phyloP scores from a whole-genome alignment of 2,329 filamentous ascomycete species.

The Phaeosphaeriaceae sp. region DNA sequence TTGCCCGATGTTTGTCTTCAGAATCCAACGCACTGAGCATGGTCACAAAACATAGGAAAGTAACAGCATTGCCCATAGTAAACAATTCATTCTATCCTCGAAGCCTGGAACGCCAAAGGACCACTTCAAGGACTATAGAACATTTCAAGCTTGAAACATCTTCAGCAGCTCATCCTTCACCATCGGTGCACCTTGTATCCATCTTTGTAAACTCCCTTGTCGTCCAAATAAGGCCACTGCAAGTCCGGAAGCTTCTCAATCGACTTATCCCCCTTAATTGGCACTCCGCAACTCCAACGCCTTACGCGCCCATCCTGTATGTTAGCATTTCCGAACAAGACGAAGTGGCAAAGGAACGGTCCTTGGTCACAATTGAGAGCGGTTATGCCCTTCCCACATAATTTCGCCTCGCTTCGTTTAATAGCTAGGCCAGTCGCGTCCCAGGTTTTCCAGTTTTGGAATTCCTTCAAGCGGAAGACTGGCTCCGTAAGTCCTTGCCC shows the following conservation, averaged over 20 bases:
- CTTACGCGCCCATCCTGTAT: background rate
- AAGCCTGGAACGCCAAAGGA: background rate
- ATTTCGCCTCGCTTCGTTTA: background rate
- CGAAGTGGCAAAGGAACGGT: background rate
- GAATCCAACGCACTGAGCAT: no score
- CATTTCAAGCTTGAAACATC: no score
- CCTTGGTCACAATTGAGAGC: background rate
- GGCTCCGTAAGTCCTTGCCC: background rate
- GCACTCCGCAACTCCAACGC: background rate
- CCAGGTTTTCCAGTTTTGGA: background rate
- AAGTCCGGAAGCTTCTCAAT: background rate
- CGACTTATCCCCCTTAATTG: background rate
- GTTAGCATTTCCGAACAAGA: background rate
- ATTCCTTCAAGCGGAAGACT: background rate
- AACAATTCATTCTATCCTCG: background rate
- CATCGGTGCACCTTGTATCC: background rate
- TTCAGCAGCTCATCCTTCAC: no score
- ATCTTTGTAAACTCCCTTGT: background rate
- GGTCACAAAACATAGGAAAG: no score
- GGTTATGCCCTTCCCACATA: background rate
- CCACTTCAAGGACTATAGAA: background rate
- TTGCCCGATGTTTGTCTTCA: no score
- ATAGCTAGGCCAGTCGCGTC: background rate
- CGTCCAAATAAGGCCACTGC: background rate
- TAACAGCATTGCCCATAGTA: no score